phyloP scores from a whole-genome alignment of 1,284 basidiomycete genomes.

The Ustilago nuda region DNA sequence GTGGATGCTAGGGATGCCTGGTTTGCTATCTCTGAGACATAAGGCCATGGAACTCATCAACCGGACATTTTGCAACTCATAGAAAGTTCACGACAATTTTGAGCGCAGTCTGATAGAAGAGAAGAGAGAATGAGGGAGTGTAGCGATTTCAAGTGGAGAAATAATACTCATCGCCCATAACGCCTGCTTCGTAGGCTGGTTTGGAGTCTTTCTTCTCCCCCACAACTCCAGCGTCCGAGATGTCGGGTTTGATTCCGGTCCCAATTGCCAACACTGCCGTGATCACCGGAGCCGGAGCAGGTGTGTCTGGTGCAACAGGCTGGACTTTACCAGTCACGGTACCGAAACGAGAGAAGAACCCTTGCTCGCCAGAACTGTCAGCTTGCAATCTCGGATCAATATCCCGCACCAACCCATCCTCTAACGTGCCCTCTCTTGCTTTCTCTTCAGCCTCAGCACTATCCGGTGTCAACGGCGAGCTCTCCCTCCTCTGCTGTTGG shows the following conservation, averaged over 20 bases:
- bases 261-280: not conserved
- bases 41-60: not conserved
- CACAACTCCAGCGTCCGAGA: not conserved
- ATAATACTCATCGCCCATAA: constrained; percentile 32
- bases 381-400: constrained; percentile 16
- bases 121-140: not conserved
- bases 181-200: constrained; percentile 5
- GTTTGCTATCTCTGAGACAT: constrained; percentile 45
- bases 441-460: not conserved
- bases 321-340: constrained; percentile 26
- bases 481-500: not conserved
- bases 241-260: not conserved
- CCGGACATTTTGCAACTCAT: not conserved
- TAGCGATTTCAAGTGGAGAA: constrained; percentile 25
- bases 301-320: not conserved
- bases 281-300: not conserved
- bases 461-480: not conserved
- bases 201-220: not conserved
- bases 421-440: not conserved
- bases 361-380: not conserved
- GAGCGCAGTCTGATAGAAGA: not conserved
- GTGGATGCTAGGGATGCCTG: constrained; percentile 64
- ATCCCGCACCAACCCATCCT: not conserved
- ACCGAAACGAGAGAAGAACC: constrained; percentile 31
- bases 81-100: too few species aligned